Base-by-base conservation (phyloP, 2,329 filamentous ascomycete species). In the Colletotrichum magnum region DNA sequence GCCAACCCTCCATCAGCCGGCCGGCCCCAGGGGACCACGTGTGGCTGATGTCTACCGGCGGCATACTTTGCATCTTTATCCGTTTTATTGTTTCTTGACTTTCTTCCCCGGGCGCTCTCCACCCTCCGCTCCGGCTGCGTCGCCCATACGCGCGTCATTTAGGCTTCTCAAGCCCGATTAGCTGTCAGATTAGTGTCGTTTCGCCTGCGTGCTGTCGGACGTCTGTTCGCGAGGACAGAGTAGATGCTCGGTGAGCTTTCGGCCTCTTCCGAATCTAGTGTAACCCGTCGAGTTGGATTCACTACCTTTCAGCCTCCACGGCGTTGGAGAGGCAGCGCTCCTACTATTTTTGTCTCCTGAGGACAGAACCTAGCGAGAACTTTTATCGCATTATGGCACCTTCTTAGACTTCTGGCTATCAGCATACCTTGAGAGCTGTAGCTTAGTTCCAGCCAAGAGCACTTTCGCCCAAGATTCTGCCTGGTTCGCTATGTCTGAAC, bases 121-220 rank as follows among this genome's bases (percentile, higher is more conserved):
- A 54, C 56, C n/a, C 61, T 45, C 41, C 28, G 41, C 43, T 66
- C 54, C 54, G 48, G 61, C 56, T 39, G 43, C 10, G 26, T 54
- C 32, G 41, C 41, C n/a, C 54, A 59, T 60, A 21, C 53, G 53
- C 66, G 48, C 50, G 36, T 65, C 48, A 56, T 54, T 51, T 45
- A 69, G 50, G 66, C 50, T 60, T 59, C 43, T 45, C 16, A 21
- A 48, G n/a, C 13, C 66, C 56, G 54, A 66, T 39, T 43, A 60
- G 41, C 66, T 69, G 50, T 61, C 67, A 69, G 50, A 21, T 18
- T 61, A 67, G 57, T 32, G 7, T 36, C 56, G 67, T 69, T 69
- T 69, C 67, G 67, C 18, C 51, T 53, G 51, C 45, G 51, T 60
- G 51, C 47, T 60, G 45, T 69, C 57, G 50, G 67, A 52, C 63